Evolutionary conservation across 768 basidiomycete genomes (phyloP), one percentile per base, ranked within the genome.

Genomic region (Lactarius vividus): DNA sequence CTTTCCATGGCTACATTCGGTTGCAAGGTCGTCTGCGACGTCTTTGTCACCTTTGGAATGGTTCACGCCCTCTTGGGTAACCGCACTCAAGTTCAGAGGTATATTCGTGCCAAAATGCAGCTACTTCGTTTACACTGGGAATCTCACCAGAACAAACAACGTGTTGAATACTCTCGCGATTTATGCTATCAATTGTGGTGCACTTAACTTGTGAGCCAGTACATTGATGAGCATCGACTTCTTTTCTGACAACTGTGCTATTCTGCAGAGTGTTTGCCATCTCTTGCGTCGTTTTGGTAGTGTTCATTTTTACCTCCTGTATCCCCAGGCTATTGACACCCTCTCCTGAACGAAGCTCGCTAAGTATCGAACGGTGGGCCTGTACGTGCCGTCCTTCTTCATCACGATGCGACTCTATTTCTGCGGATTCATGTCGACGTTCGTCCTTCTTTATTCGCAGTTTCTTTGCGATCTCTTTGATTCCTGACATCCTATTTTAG

Each of bases 31-130:
- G 15, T 61, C 37, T 61, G 60, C 35, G 49, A 61, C 35, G 2
- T 61, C 31, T 16, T 61, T 35, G 53, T 61, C 4, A 52, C 60
- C 20, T 15, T 53, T n/a, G 60, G 60, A 61, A 61, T 61, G 60
- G 46, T 61, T 10, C 23, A 26, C 49, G 13, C 49, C 13, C 49
- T 61, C 26, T 61, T 39, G 44, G 26, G 49, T 39, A 61, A 53
- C 3, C 60, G 35, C 33, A 61, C 46, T 28, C 33, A 37, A 20
- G 33, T 61, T 53, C 39, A 16, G 35, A 61, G 26, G 60, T 61
- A 26, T n/a, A 23, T 37, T 13, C 10, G 3, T 35, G 23, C 23
- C n/a, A 23, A 26, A n/a, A 23, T 23, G 13, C 46, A 4, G 8
- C 13, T 39, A n/a, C 7, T 60, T 3, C 28, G n/a, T 61, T 52